A percentile compares a stretch with the other conserved stretches of the same genome.
Conservation (phyloP, 805 yeast genomes). For the Lachancea quebecensis region DNA sequence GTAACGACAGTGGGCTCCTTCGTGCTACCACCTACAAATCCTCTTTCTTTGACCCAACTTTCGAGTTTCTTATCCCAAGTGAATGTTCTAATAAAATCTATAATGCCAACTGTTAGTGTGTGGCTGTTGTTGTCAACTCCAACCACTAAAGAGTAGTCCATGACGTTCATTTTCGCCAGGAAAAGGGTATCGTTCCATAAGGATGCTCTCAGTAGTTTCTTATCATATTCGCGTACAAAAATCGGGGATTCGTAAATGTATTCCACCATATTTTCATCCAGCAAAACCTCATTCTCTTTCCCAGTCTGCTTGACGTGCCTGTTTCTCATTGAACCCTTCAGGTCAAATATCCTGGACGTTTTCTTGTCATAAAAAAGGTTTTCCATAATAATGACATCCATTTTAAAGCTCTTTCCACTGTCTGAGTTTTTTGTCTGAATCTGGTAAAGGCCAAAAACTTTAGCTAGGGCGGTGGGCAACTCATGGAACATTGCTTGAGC, state of each 20-base stretch:
- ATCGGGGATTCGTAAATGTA: conserved; percentile 94
- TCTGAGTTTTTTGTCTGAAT: conserved; percentile 76
- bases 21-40: conserved; percentile 76
- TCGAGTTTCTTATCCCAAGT: conserved; percentile 99
- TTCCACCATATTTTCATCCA: conserved; percentile 98
- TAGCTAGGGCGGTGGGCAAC: conserved; percentile 88
- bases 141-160: conserved; percentile 94
- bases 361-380: conserved; percentile 80
- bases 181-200: conserved; percentile 93
- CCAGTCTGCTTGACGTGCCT: conserved; percentile 97
- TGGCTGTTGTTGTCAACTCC: conserved; percentile 72
- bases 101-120: conserved; percentile 84
- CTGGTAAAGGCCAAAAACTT: conserved; percentile 92
- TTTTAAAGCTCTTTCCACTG: conserved; percentile 68
- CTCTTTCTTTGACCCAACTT: conserved; percentile 97
- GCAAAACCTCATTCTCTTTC: conserved; percentile 82
- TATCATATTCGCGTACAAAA: conserved; percentile 87
- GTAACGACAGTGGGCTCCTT: conserved; percentile 96
- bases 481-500: conserved; percentile 93
- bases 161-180: conserved; percentile 92
- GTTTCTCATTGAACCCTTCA: conserved; percentile 97
- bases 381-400: conserved; percentile 94
- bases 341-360: conserved; percentile 81
- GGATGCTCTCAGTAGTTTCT: conserved; percentile 77
- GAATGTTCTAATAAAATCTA: conserved; percentile 88